Conservation (phyloP, 2,329 filamentous ascomycete species). For the Aspergillus puulaauensis region DNA sequence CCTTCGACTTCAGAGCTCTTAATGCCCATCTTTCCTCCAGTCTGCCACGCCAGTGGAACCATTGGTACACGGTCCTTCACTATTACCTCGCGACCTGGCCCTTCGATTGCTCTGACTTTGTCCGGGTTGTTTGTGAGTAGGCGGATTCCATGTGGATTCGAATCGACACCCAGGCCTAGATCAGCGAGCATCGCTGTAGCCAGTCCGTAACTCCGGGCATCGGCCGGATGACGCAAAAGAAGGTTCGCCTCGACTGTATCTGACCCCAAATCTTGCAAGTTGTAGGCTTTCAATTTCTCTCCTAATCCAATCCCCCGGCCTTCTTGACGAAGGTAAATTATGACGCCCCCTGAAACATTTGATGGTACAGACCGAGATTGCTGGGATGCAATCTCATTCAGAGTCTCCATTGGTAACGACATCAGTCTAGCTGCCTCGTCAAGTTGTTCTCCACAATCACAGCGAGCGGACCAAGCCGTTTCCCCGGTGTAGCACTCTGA, state of each 20-base stretch:
- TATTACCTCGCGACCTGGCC: slow-evolving; percentile 80
- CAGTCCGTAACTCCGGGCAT: slow-evolving; percentile 92
- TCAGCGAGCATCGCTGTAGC: slow-evolving; percentile 93
- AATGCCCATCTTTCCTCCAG: slow-evolving; percentile 74
- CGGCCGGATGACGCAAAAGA: slow-evolving; percentile 84
- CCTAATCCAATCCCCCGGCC: slow-evolving; percentile 91
- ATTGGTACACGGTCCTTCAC: slow-evolving; percentile 91
- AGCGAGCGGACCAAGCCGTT: slow-evolving; percentile 96
- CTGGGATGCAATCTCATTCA: slow-evolving; percentile 28
- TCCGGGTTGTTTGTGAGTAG: slow-evolving; percentile 96
- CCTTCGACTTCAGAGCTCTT: slow-evolving; percentile 86
- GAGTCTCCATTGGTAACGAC: slow-evolving; percentile 60
- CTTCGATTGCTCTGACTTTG: slow-evolving; percentile 92
- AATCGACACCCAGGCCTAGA: slow-evolving; percentile 68
- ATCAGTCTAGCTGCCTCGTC: slow-evolving; percentile 95
- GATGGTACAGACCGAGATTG: slow-evolving; percentile 37
- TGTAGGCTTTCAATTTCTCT: slow-evolving; percentile 97
- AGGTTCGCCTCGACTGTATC: slow-evolving; percentile 97
- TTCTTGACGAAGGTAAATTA: slow-evolving; percentile 94
- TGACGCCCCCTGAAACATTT: slow-evolving; percentile 73
- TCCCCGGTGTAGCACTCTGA: slow-evolving; percentile 98
- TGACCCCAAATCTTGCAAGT: slow-evolving; percentile 92
- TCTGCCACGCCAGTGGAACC: slow-evolving; percentile 91
- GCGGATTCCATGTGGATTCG: slow-evolving; percentile 62
- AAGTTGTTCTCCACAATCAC: slow-evolving; percentile 95